phyloP scores from a whole-genome alignment of 176 grass and related monocot genomes.

The Aegilops longissima region DNA sequence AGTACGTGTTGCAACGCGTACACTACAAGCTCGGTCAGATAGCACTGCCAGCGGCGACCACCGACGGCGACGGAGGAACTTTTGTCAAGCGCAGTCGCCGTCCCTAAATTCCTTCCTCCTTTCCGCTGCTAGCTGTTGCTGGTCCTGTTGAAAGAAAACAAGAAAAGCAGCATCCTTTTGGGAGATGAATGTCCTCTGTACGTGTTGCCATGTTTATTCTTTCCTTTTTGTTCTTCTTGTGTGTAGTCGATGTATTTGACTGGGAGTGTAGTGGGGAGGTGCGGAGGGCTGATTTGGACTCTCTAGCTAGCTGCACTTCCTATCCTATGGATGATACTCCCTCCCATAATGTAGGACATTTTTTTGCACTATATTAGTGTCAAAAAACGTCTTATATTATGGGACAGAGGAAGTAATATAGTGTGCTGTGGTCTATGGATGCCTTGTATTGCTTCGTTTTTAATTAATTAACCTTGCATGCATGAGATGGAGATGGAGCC shows the following conservation, averaged over 20 bases:
- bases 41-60: neutral
- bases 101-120: too few relatives aligned
- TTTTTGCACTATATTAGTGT: too few relatives aligned
- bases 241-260: too few relatives aligned
- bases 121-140: too few relatives aligned
- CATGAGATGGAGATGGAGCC: neutral
- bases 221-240: neutral
- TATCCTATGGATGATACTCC: too few relatives aligned
- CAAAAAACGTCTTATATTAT: too few relatives aligned
- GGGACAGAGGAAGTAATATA: neutral
- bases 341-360: too few relatives aligned
- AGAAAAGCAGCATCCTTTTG: too few relatives aligned
- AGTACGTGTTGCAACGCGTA: conserved; percentile 35
- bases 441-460: conserved; percentile 39
- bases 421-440: neutral
- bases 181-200: neutral
- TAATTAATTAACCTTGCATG: conserved; percentile 25
- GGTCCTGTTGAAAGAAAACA: too few relatives aligned
- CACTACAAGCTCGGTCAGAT: neutral
- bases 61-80: conserved; percentile 9
- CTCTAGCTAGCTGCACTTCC: too few relatives aligned
- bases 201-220: neutral
- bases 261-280: neutral
- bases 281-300: neutral
- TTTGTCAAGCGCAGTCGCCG: neutral